Evolutionary conservation across 2,329 filamentous ascomycete species (phyloP), one percentile per base, ranked within the genome.

Genomic region (Aspergillus brunneoviolaceus): DNA sequence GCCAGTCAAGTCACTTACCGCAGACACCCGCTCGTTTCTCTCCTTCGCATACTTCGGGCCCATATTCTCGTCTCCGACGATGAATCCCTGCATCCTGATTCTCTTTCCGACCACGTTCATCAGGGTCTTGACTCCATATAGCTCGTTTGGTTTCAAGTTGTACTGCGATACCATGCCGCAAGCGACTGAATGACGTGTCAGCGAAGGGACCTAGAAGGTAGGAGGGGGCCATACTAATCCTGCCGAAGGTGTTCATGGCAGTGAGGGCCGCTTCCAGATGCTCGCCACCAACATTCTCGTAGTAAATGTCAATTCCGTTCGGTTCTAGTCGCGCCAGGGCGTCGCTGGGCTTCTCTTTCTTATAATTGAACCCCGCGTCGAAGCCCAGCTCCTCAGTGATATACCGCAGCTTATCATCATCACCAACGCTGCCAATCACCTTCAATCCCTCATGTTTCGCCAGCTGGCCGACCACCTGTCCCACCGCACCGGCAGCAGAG

Each of bases 311-410:
- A 62, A 96, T 84, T 4, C 91, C 91, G 10, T 91, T 76, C 0
- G 90, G 90, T 0, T 89, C 89, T 19, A 95, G 81, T 59, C 89
- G 83, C 65, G 80, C 76, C 59, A 96, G 81, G 0, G 90, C 91
- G 11, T 88, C 87, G 1, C 77, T 71, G 0, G 90, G 84, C 66
- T 83, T 85, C 79, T 95, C 90, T 66, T 85, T 92, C 84, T 94
- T 94, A 82, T 96, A 96, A 81, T 96, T 95, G 67, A 94, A 95
- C 11, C 87, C 91, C 14, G 75, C 83, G 69, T 92, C 88, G 71
- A 92, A 92, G 25, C 82, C 81, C 42, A 92, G 82, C 51, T 89
- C 86, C 57, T 89, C 86, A 55, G 75, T 79, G 72, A 92, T 89
- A 74, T 87, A 95, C 23, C 89, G 85, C 23, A 92, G 81, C 81